Base-by-base conservation (phyloP, 2,329 filamentous ascomycete genomes). In the Myotisia sp. region DNA sequence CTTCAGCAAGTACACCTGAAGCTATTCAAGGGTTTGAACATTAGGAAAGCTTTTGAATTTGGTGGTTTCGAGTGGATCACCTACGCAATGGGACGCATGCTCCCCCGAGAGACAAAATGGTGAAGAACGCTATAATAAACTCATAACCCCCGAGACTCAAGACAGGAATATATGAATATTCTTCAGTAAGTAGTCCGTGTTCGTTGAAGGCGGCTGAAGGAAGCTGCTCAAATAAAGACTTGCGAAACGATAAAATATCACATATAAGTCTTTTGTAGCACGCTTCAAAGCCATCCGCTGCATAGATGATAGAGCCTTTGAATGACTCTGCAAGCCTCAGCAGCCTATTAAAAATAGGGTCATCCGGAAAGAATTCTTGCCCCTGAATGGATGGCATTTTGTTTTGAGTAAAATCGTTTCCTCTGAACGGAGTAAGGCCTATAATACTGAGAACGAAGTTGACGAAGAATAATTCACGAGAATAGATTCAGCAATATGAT, bases 111-210 rank as follows among this genome's bases (percentile, higher is more conserved):
- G 63, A 61, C 21, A 64, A 48, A 10, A 63, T 50, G 3, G 63
- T 56, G 14, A 66, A 49, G 42, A 64, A 60, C 3, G 58, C 62
- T 5, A 66, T 59, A 3, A 59, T 53, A 41, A 60, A 67, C 36
- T 66, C 62, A 42, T 65, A 65, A 3, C 62, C 58, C 5, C 60
- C 59, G 3, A 56, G 51, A 10, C 56, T 60, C 16, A 67, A 47
- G 3, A 65, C 49, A 20, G 56, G 58, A 21, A 66, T 55, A 38
- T 38, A 41, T 6, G 38, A 36, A 18, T 38, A 36, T 21, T 45
- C 36, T 23, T 41, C 37, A 24, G 32, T 21, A 59, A 65, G 9
- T 62, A 55, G 33, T 59, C 59, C 29, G 56, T 47, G 36, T 53
- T 45, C 7, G 43, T 45, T 4, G 51, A 42, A 18, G 60, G 43